Conservation (phyloP, 352 stramenopile species). For the Elongisporangium undulatum region DNA sequence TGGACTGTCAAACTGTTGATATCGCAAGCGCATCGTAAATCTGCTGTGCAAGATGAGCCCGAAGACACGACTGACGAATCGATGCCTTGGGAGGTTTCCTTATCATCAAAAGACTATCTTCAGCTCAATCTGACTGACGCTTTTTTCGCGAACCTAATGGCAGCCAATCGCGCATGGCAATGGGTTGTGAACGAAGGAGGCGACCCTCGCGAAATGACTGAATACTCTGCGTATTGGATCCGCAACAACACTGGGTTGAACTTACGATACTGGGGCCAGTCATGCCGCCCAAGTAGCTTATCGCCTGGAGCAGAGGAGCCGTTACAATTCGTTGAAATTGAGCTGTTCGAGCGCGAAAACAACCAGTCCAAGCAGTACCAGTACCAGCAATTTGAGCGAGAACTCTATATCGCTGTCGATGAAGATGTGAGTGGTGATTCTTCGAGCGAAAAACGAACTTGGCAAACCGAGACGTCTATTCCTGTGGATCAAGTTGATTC, state of each 20-base stretch:
- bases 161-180: constrained; percentile 70
- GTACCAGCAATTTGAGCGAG: constrained; percentile 17
- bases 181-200: constrained; percentile 69
- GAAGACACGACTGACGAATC: constrained; percentile 2
- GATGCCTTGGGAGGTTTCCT: constrained; percentile 47
- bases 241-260: constrained; percentile 79
- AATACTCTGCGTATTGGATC: constrained; percentile 87
- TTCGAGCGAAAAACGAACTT: constrained; percentile 31
- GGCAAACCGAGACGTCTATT: constrained; percentile 75
- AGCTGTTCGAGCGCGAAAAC: constrained; percentile 2
- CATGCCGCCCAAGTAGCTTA: constrained; percentile 51
- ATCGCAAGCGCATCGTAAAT: constrained; percentile 18
- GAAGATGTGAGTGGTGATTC: constrained; percentile 30
- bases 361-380: background rate
- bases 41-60: constrained; percentile 13
- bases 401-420: constrained; percentile 74
- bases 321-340: constrained; percentile 42
- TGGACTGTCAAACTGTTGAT: constrained; percentile 52
- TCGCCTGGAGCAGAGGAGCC: constrained; percentile 55
- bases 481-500: constrained; percentile 82
- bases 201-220: constrained; percentile 65
- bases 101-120: constrained; percentile 60
- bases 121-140: constrained; percentile 82
- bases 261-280: constrained; percentile 69
- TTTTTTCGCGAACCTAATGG: constrained; percentile 73